Evolutionary conservation across 1,284 basidiomycete genomes (phyloP).

Genomic region (Trametes pubescens): DNA sequence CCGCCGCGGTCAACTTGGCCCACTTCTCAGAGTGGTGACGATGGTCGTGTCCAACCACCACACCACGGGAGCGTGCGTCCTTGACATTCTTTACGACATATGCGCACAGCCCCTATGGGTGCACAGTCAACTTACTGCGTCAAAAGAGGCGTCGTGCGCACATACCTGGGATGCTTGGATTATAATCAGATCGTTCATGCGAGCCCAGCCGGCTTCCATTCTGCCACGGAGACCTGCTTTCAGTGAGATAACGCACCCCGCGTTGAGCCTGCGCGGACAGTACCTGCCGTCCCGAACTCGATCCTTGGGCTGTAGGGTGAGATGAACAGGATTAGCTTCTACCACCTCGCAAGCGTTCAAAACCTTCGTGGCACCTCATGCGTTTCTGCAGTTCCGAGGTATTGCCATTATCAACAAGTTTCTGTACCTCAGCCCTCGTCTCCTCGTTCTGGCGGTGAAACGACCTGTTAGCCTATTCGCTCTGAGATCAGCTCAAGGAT

Average conservation of each 20-base stretch:
- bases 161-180: conserved; percentile 84
- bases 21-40: conserved; percentile 80
- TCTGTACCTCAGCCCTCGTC: conserved; percentile 41
- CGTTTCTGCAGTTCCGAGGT: conserved; percentile 40
- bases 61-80: conserved; percentile 63
- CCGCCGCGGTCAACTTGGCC: conserved; percentile 76
- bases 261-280: background rate
- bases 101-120: conserved; percentile 71
- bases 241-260: background rate
- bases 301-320: conserved; percentile 63
- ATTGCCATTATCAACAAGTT: conserved; percentile 33
- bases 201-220: conserved; percentile 87
- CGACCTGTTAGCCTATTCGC: background rate
- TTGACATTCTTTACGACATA: conserved; percentile 67
- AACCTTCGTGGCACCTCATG: conserved; percentile 35
- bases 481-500: background rate
- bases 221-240: conserved; percentile 74
- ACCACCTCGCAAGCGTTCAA: background rate
- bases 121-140: background rate
- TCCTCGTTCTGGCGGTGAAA: conserved; percentile 36
- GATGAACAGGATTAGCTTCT: background rate
- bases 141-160: background rate
- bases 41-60: conserved; percentile 87
- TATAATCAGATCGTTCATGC: conserved; percentile 88
- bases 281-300: conserved; percentile 88